phyloP scores from a whole-genome alignment of 495 filamentous ascomycete species.

The Trichoderma parareesei region DNA sequence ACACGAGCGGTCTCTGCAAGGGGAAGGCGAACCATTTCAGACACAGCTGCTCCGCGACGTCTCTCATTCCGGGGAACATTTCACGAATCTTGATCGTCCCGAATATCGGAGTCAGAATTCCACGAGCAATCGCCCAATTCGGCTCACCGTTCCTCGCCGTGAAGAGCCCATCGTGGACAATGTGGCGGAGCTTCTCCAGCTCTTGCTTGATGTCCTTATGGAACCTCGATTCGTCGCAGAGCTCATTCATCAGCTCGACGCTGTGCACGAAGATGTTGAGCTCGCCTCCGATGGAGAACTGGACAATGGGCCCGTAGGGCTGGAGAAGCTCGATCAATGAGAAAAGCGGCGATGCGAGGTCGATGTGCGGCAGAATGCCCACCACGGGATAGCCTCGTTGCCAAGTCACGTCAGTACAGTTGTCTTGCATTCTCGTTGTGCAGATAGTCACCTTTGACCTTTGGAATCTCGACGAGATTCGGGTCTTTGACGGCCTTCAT shows the following conservation, averaged over 20 bases:
- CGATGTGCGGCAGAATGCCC: constrained; percentile 23
- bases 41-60: constrained; percentile 55
- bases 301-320: constrained; percentile 16
- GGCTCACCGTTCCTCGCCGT: constrained; percentile 37
- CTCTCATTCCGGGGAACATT: constrained; percentile 63
- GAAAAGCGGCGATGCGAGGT: constrained; percentile 18
- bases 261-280: constrained; percentile 34
- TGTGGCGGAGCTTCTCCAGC: constrained; percentile 33
- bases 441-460: not conserved
- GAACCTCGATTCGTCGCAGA: constrained; percentile 46
- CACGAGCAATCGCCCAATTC: constrained; percentile 56
- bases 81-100: constrained; percentile 50
- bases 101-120: constrained; percentile 52
- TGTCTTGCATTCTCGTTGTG: not conserved
- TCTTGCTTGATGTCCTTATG: constrained; percentile 12
- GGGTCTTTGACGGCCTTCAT: not conserved
- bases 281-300: constrained; percentile 16
- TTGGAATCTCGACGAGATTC: constrained; percentile 1
- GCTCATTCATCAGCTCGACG: constrained; percentile 49
- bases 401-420: not conserved
- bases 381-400: constrained; percentile 19
- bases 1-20: not conserved
- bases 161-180: constrained; percentile 49
- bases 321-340: constrained; percentile 13
- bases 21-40: constrained; percentile 46